phyloP scores from a whole-genome alignment of 306 rosid species.

The Carpinus viminea region DNA sequence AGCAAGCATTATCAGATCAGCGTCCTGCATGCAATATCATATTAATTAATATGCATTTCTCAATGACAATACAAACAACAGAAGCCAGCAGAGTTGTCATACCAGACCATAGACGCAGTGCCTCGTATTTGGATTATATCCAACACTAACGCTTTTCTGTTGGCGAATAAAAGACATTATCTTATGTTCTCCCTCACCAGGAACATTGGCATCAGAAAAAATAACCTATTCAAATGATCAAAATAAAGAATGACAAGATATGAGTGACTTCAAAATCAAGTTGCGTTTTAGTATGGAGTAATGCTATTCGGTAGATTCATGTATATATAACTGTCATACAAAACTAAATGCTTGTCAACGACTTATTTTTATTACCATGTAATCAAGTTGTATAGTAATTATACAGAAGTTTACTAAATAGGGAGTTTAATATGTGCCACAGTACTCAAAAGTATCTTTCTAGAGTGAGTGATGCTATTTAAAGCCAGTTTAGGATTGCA shows the following conservation, averaged over 20 bases:
- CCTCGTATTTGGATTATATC: slow-evolving; percentile 44
- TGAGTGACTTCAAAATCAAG: neutral
- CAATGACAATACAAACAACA: neutral
- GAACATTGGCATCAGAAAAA: slow-evolving; percentile 64
- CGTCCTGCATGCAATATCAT: slow-evolving; percentile 47
- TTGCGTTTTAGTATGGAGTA: no score
- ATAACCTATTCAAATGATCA: slow-evolving; percentile 36
- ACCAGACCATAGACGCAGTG: slow-evolving; percentile 70
- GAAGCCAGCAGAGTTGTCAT: neutral
- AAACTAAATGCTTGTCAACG: no score
- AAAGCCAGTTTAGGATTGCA: no score
- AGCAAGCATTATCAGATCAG: slow-evolving; percentile 59
- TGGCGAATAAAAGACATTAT: slow-evolving; percentile 44
- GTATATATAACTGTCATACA: no score
- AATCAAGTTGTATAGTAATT: no score
- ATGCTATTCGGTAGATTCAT: no score
- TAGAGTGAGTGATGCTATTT: no score
- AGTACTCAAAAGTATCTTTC: no score
- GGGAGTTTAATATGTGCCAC: no score
- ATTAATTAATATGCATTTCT: neutral
- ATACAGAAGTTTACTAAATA: no score
- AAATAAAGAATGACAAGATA: neutral
- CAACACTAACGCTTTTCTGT: slow-evolving; percentile 33
- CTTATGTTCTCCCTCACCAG: slow-evolving; percentile 77
- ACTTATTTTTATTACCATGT: no score